A percentile compares a stretch with the other conserved stretches of the same genome.
These are phyloP conservation scores for Phytophthora pluvialis DNA, from an alignment of 352 stramenopile species.

Conservation along the genomic window DNA sequence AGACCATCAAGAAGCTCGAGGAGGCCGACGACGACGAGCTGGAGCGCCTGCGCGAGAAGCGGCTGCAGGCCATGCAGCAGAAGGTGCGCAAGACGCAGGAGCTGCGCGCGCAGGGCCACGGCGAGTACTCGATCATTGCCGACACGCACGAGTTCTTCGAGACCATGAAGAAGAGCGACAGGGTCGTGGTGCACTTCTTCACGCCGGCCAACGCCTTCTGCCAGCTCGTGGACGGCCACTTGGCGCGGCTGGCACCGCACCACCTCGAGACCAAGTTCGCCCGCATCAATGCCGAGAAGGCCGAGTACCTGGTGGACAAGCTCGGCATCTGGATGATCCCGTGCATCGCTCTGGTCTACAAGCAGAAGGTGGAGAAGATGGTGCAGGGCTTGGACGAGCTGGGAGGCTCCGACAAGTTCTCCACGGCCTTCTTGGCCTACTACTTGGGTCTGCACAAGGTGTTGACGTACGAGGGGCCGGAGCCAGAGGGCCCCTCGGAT, in stretches of 20 bases:
- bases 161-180: slow-evolving; percentile 91
- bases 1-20: slow-evolving; percentile 86
- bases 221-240: slow-evolving; percentile 93
- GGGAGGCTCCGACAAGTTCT: slow-evolving; percentile 94
- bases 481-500: slow-evolving; percentile 68
- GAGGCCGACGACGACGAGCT: slow-evolving; percentile 90
- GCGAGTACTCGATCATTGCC: slow-evolving; percentile 89
- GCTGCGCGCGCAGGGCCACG: slow-evolving; percentile 81
- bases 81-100: slow-evolving; percentile 76
- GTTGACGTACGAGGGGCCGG: slow-evolving; percentile 95
- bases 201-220: slow-evolving; percentile 93
- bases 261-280: slow-evolving; percentile 96
- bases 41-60: slow-evolving; percentile 85
- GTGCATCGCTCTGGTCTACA: slow-evolving; percentile 94
- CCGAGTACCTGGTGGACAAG: slow-evolving; percentile 96
- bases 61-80: slow-evolving; percentile 78
- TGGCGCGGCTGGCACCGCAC: slow-evolving; percentile 88
- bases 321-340: slow-evolving; percentile 97
- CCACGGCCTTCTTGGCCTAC: slow-evolving; percentile 91
- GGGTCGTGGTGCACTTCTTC: slow-evolving; percentile 97
- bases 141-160: slow-evolving; percentile 97
- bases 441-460: slow-evolving; percentile 94
- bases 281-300: slow-evolving; percentile 97
- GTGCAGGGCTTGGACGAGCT: slow-evolving; percentile 96
- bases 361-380: slow-evolving; percentile 97